Base-by-base conservation (phyloP, 176 grass and related monocot genomes). In the Hsuehochloa calcarea region DNA sequence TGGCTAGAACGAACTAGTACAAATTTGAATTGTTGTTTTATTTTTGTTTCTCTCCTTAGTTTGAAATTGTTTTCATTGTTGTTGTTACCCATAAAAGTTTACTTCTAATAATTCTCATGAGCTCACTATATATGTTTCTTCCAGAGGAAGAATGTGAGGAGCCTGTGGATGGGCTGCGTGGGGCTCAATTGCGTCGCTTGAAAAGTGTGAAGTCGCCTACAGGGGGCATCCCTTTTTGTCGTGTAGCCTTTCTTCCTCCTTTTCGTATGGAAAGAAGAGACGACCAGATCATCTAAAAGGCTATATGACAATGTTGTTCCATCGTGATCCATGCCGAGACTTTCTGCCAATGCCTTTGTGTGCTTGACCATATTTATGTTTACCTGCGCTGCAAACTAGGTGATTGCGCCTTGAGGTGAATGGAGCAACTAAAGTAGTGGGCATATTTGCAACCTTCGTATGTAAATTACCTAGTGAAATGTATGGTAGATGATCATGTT, bases 101-200 rank as follows among this genome's bases (percentile, higher is more conserved):
- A 70, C 65, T 70, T 70, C 6, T 10, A 22, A 62, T 71, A 45
- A 15, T 71, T n/a, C 10, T 71, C 40, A 12, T 71, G n/a, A 23
- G 1, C 40, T 37, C 50, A 12, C 15, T 44, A 13, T 31, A 16
- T 43, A 60, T 12, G 7, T 54, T 35, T 12, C 31, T 40, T 60
- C 39, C 92, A 94, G 92, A 87, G 75, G 66, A 94, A 74, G 69
- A 66, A 87, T 54, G 52, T 85, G 79, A 90, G 76, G 76, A 87
- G 81, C 47, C 29, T 87, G 70, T 94, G 90, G 89, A 85, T 86
- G 58, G 89, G 89, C 35, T 94, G 92, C 72, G 79, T 91, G 41
- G 86, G 89, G 23, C 83, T 91, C 79, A 85, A 79, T 60, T 94
- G 92, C 86, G 52, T 84, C 46, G 84, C 92, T 38, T 94, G 85